Evolutionary conservation across 495 filamentous ascomycete species (phyloP), one percentile per base, ranked within the genome.

Genomic region (Cercophora newfieldiana): DNA sequence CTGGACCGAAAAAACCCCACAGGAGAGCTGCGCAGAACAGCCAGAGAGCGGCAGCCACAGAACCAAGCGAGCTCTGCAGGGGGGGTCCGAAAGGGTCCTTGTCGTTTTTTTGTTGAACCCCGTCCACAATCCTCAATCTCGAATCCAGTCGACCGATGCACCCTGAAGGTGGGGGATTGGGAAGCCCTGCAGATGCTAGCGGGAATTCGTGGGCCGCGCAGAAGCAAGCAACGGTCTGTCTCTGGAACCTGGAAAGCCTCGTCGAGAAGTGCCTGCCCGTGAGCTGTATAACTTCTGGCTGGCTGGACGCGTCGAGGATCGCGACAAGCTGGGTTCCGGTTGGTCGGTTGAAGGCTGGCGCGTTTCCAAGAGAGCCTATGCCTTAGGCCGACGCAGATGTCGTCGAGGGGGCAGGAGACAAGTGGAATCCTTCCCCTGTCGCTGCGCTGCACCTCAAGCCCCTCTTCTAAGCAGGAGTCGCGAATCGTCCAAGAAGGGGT

Each of bases 31-130:
- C 28, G 31, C 61, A 24, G 59, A 51, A 57, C 30, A 65, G 59
- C 67, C 69, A 74, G 70, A 69, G 59, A 69, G 53, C 53, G 56
- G 48, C 55, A 61, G 55, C 65, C 70, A 66, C 68, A 66, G 61
- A 60, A 64, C 31, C 59, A 59, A 53, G 37, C 64, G 62, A 54
- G 55, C 61, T 62, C 55, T 33, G 55, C 63, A 54, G 67, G 60
- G 64, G 61, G 57, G 51, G 30, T 53, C 57, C 59, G 57, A 29
- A 64, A 37, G 58, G 54, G 54, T 61, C 55, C 59, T 30, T 56
- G 63, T 59, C 47, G 54, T 44, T 37, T 64, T n/a, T 64, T 26
- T 55, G 66, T 63, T 66, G 56, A 66, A 61, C 48, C 30, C 68
- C 66, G 64, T 67, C 68, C 66, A 49, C 53, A 55, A 50, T 47